Evolutionary conservation across 352 stramenopile genomes (phyloP), one percentile per base, ranked within the genome.

Genomic region (Discostella stelligera): DNA sequence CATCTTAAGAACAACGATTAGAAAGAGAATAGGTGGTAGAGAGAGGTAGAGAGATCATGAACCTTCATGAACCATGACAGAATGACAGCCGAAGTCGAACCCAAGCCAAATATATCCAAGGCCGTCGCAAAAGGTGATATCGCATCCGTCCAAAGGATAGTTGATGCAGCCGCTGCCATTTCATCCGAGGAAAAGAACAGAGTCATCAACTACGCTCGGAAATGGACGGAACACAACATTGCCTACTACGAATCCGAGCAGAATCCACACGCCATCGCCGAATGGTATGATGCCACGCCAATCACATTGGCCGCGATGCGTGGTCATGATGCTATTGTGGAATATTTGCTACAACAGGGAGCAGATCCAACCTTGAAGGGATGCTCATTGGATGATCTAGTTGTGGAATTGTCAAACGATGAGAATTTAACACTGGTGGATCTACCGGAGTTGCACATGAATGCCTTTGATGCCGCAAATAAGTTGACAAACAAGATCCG

Each of bases 291-390:
- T 27, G 54, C 70, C 27, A 79, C 71, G 37, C 64, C 71, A 25
- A 18, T 70, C 16, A 70, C 66, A 13, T 48, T 61, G 9, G 71
- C 64, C 9, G 71, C 64, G 14, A 72, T 58, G 25, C 54, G 55
- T 16, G 71, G 71, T 7, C 56, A 70, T 53, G 41, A 74, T 59
- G 50, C 39, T n/a, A 60, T 75, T 2, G 52, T 79, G 2, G 48
- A 79, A 56, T 79, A 79, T 67, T 44, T 79, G 6, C 64, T 79
- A 18, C 20, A 53, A 14, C n/a, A 60, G 48, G 71, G 71, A 14
- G 71, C 71, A 3, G 71, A 79, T 66, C 71, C 71, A 3, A 79
- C 71, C 0, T 53, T 79, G 11, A 60, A 74, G 46, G 71, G 71
- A 3, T 73, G 54, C 50, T 55, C 71, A 21, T 63, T 44, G 52